These are phyloP conservation scores for Colletotrichum falcatum DNA, from an alignment of 2,329 filamentous ascomycete genomes.

Conservation along the genomic window DNA sequence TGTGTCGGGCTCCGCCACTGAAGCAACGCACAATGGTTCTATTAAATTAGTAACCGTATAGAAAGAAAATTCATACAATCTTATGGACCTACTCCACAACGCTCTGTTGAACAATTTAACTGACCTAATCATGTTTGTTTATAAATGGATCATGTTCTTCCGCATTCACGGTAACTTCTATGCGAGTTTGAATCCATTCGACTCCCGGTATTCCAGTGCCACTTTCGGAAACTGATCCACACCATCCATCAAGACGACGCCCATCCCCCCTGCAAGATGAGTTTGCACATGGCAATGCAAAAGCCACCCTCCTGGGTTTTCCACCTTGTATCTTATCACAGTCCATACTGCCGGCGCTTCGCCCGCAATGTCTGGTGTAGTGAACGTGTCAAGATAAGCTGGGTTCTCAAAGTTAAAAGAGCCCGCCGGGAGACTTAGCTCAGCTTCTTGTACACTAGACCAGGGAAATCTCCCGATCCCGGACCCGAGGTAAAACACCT, in stretches of 20 bases:
- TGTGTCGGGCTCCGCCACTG: too few relatives aligned
- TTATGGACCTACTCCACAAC: too few relatives aligned
- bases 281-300: constrained; percentile 63
- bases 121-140: too few relatives aligned
- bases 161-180: too few relatives aligned
- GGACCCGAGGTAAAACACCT: constrained; percentile 3
- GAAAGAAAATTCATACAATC: too few relatives aligned
- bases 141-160: too few relatives aligned
- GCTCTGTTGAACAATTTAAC: too few relatives aligned
- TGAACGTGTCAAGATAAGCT: constrained; percentile 51
- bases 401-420: constrained; percentile 59
- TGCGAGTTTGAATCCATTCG: too few relatives aligned
- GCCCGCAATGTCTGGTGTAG: constrained; percentile 18
- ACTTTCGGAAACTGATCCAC: constrained; percentile 49
- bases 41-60: too few relatives aligned
- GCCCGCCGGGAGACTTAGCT: background rate
- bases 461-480: background rate
- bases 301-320: constrained; percentile 59
- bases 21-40: too few relatives aligned
- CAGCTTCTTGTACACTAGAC: background rate
- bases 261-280: constrained; percentile 61
- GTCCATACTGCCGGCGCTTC: constrained; percentile 47
- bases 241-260: constrained; percentile 60
- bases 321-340: constrained; percentile 58
- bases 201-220: constrained; percentile 19